Evolutionary conservation across 2,329 filamentous ascomycete genomes (phyloP).

Genomic region (Pyricularia grisea): DNA sequence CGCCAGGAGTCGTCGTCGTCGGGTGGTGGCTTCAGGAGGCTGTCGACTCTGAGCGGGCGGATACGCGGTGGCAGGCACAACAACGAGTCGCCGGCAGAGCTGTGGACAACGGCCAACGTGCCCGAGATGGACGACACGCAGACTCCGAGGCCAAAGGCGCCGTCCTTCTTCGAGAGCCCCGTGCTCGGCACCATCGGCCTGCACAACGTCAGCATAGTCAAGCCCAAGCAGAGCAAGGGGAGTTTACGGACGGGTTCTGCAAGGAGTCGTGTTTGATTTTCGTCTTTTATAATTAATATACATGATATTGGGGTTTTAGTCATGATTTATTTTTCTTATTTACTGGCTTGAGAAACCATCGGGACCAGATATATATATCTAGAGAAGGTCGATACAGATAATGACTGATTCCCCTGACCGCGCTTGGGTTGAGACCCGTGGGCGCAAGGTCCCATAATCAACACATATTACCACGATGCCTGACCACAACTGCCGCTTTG

Average conservation of each 20-base stretch:
- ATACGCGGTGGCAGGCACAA: background rate
- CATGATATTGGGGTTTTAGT: too few species aligned
- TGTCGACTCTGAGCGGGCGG: background rate
- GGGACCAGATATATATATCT: too few species aligned
- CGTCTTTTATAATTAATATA: too few species aligned
- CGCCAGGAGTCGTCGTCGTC: background rate
- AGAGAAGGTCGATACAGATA: too few species aligned
- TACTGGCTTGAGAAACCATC: too few species aligned
- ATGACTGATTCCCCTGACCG: too few species aligned
- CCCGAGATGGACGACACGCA: slow-evolving; percentile 1
- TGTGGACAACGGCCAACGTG: slow-evolving; percentile 4
- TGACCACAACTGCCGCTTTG: too few species aligned
- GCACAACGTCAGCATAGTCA: background rate
- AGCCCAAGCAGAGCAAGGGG: background rate
- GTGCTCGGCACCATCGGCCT: slow-evolving; percentile 2
- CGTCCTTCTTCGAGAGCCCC: slow-evolving; percentile 2
- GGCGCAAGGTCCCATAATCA: too few species aligned
- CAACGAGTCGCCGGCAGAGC: background rate
- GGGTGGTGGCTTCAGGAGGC: background rate
- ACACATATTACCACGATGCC: too few species aligned
- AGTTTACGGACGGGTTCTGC: background rate
- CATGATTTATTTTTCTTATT: too few species aligned
- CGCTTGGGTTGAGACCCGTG: too few species aligned
- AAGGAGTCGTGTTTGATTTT: background rate
- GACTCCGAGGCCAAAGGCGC: background rate